phyloP scores from a whole-genome alignment of 75 land plant species.

The Cryptomeria japonica region DNA sequence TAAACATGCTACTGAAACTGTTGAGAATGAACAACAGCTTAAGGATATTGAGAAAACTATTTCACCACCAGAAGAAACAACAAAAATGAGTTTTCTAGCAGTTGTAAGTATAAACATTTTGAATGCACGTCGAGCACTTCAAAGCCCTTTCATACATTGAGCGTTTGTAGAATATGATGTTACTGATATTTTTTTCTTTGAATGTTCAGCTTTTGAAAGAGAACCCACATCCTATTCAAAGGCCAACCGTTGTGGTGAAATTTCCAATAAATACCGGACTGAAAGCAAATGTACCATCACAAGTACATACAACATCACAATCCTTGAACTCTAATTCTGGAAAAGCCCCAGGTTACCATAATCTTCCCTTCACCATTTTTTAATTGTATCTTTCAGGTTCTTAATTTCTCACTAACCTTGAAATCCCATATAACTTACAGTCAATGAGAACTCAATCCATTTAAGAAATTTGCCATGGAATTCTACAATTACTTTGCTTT shows the following conservation, averaged over 20 bases:
- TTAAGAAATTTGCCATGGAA: slow-evolving; percentile 66
- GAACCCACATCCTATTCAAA: slow-evolving; percentile 14
- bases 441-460: slow-evolving; percentile 70
- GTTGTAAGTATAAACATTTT: slow-evolving; percentile 36
- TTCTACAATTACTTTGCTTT: slow-evolving; percentile 52
- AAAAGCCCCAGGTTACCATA: slow-evolving; percentile 39
- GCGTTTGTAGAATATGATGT: no score
- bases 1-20: slow-evolving; percentile 29
- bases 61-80: slow-evolving; percentile 25
- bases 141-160: no score
- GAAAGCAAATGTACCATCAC: slow-evolving; percentile 11
- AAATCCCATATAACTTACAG: slow-evolving; percentile 27
- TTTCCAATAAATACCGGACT: slow-evolving; percentile 24
- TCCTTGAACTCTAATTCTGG: slow-evolving; percentile 14
- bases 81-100: slow-evolving; percentile 28
- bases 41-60: slow-evolving; percentile 7
- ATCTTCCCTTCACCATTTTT: not conserved
- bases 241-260: slow-evolving; percentile 19
- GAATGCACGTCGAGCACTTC: no score
- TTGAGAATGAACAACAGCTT: slow-evolving; percentile 15
- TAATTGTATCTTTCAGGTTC: not conserved
- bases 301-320: slow-evolving; percentile 15
- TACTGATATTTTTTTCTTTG: not conserved
- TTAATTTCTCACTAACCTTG: not conserved
- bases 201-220: slow-evolving; percentile 46